Conservation (phyloP, 2,329 filamentous ascomycete species). For the Thermothelomyces thermophilus region DNA sequence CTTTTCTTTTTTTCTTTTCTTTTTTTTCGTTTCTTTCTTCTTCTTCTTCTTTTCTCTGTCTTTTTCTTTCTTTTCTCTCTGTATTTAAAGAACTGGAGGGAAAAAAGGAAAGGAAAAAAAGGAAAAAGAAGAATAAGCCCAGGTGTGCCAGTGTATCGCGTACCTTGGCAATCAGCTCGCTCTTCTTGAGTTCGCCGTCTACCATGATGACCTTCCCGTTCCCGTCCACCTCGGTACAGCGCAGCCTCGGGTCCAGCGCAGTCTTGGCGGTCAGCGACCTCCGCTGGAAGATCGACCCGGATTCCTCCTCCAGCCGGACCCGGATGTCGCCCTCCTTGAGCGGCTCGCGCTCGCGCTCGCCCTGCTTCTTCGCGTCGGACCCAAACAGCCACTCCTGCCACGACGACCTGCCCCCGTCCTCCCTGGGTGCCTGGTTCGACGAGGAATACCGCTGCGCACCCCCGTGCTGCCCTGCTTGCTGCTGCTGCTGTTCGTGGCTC, state of each 20-base stretch:
- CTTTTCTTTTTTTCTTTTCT: too few species aligned
- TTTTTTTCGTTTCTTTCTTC: too few species aligned
- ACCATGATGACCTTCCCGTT: conserved; percentile 86
- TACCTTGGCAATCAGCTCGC: conserved; percentile 81
- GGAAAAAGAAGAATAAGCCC: too few species aligned
- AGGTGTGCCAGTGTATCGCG: neutral
- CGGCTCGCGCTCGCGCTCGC: too few species aligned
- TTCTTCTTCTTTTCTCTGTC: too few species aligned
- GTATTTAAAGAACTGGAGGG: too few species aligned
- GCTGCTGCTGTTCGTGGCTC: conserved; percentile 4
- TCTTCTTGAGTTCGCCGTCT: conserved; percentile 90
- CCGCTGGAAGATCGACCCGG: conserved; percentile 57
- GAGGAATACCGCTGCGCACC: conserved; percentile 27
- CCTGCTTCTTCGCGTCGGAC: conserved; percentile 31
- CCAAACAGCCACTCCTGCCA: conserved; percentile 49
- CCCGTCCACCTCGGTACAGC: conserved; percentile 93
- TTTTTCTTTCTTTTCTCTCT: too few species aligned
- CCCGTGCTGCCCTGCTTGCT: too few species aligned
- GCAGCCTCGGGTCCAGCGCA: conserved; percentile 73
- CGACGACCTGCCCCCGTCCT: conserved; percentile 24
- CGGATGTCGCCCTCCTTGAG: conserved; percentile 22
- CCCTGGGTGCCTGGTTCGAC: conserved; percentile 23
- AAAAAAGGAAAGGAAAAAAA: too few species aligned
- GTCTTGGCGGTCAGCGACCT: conserved; percentile 68
- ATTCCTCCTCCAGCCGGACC: conserved; percentile 44